Base-by-base conservation (phyloP, 2,329 filamentous ascomycete species). In the Alternaria alternata region DNA sequence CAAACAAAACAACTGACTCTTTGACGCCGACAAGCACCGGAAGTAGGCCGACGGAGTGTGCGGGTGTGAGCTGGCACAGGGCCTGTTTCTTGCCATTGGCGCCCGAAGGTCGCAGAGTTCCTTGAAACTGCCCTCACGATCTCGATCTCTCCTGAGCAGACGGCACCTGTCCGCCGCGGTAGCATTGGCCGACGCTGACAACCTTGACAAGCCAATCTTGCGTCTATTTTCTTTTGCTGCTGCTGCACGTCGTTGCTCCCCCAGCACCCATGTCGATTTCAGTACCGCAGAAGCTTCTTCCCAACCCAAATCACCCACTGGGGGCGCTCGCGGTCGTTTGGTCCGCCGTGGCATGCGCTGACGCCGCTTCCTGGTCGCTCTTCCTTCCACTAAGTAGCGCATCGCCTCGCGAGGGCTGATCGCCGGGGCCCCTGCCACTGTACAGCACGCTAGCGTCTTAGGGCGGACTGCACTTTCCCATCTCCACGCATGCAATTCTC, bases 341-440 rank as follows among this genome's bases (percentile, higher is more conserved):
- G 20, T 43, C 51, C 34, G 48, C 34, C 32, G 18, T 43, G 32
- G 16, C 20, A 36, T 54, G 55, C 30, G 53, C 48, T 57, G 57
- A 39, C 32, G 56, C 49, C 57, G 39, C 47, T 41, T 39, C 38
- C 54, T 48, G 52, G 51, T 54, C 43, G 44, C 32, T 18, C 12
- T 18, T 14, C 49, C 9, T 41, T 46, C 32, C 14, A 16, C 32
- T 56, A 47, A 47, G 57, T 51, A 42, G 57, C 52, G 41, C 51
- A 51, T 39, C 49, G 49, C 32, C 36, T 49, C 52, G 53, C 57
- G 26, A 59, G 39, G 30, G 51, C 51, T 64, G 62, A 61, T 65
- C 64, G 57, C 60, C 62, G 62, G 62, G 64, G 62, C 28, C 62
- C 64, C 62, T 65, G 59, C 57, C 43, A 54, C 58, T 48, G 22